Percentiles rank a stretch among this genome's conserved stretches.
Conservation (phyloP, 2,329 filamentous ascomycete genomes). For the Penicillium sp. region DNA sequence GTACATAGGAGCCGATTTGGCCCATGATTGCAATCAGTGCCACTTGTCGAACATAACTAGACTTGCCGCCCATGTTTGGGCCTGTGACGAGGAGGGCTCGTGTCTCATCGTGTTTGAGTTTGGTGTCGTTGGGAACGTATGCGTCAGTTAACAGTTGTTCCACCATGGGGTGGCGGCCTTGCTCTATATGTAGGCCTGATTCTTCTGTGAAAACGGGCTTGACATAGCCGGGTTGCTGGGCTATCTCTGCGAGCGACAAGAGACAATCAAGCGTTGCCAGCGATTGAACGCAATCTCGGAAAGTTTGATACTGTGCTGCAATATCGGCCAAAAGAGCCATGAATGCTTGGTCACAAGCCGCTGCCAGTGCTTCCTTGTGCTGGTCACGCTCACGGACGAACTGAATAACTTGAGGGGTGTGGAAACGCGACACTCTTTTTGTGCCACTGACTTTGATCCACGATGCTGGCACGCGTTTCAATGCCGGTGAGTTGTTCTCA, state of each 20-base stretch:
- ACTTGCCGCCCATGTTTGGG: slow-evolving; percentile 99
- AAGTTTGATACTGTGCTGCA: slow-evolving; percentile 79
- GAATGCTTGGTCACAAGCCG: slow-evolving; percentile 87
- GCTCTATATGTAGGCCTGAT: slow-evolving; percentile 68
- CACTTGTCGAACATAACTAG: slow-evolving; percentile 91
- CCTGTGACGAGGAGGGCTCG: slow-evolving; percentile 88
- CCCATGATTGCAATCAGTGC: slow-evolving; percentile 92
- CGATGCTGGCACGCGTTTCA: slow-evolving; percentile 87
- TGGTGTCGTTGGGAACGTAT: slow-evolving; percentile 89
- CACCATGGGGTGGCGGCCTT: slow-evolving; percentile 91
- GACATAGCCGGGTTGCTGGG: slow-evolving; percentile 81
- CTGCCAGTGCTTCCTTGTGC: slow-evolving; percentile 88
- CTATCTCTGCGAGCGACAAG: slow-evolving; percentile 80
- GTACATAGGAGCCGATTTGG: slow-evolving; percentile 92
- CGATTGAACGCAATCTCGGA: slow-evolving; percentile 84
- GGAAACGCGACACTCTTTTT: slow-evolving; percentile 88
- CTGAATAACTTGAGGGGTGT: slow-evolving; percentile 84
- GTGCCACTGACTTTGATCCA: slow-evolving; percentile 96
- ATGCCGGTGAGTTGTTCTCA: slow-evolving; percentile 66
- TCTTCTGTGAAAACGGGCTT: slow-evolving; percentile 70
- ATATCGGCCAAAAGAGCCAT: slow-evolving; percentile 70
- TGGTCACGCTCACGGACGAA: slow-evolving; percentile 87
- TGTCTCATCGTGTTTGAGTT: slow-evolving; percentile 65
- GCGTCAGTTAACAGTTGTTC: slow-evolving; percentile 81
- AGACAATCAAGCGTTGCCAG: slow-evolving; percentile 89